Evolutionary conservation across 2,329 filamentous ascomycete species (phyloP), one percentile per base, ranked within the genome.

Genomic region (Diplodia sapinea): DNA sequence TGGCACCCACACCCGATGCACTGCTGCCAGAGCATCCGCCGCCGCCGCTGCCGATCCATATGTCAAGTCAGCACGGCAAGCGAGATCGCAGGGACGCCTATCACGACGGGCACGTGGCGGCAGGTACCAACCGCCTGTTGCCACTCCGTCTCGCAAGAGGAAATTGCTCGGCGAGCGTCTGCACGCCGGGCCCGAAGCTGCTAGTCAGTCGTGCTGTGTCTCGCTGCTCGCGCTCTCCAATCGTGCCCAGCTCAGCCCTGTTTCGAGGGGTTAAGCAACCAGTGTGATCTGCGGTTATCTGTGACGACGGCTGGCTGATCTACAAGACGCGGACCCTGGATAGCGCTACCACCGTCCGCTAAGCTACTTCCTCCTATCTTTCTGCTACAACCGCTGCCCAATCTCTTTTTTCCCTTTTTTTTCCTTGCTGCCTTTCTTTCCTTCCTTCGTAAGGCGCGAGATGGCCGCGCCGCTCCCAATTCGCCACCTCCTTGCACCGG

Each of bases 11-110:
- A 12, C 20, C 36, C 56, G 12, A 12, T 43, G 33, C 17, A 13
- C 3, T 33, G 31, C 36, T 26, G 36, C 36, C 36, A 38, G 6
- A 26, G 13, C 29, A 17, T 31, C 54, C 54, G 54, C 38, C 38
- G 5, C 50, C 23, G 50, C 50, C 50, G 13, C 23, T 12, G 55
- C 13, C 36, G 56, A 59, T 59, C 56, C 20, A 59, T 43, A 29
- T 13, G 56, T 59, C 56, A 43, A 59, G 38, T 11, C 15, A 11
- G 20, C 17, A 38, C n/a, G 3, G 56, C 56, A 59, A 59, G 20
- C 56, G 56, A 59, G 56, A 59, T 59, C 56, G 57, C 57, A 61
- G 57, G 57, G 47, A 49, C 40, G 57, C 57, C 40, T 49, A 61
- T 61, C 57, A 49, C 40, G 17, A 33, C 57, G 23, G 31, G 57